Evolutionary conservation across 371 early-diverging fungal species (phyloP).

Genomic region (Parasitella parasitica): DNA sequence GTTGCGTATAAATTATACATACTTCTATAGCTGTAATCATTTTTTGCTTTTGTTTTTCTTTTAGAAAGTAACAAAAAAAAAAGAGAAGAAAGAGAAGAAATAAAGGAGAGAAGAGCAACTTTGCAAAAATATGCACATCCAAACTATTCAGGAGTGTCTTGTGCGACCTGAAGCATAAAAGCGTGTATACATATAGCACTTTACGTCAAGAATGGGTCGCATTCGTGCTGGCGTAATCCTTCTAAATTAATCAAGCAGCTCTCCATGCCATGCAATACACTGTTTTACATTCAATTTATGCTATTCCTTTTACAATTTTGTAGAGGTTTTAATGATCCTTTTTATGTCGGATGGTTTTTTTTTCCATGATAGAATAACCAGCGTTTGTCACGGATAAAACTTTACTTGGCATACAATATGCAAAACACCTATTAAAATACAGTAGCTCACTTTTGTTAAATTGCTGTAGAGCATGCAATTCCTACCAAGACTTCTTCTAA

Average conservation of each 20-base stretch:
- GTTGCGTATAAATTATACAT: neutral
- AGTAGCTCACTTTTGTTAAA: too few relatives aligned
- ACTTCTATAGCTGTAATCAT: neutral
- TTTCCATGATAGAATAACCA: too few relatives aligned
- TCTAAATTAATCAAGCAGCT: neutral
- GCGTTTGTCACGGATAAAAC: too few relatives aligned
- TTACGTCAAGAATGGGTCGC: neutral
- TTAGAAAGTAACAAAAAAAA: neutral
- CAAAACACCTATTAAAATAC: too few relatives aligned
- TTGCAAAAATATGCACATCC: neutral
- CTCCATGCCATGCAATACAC: neutral
- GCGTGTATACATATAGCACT: neutral
- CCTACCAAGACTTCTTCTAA: too few relatives aligned
- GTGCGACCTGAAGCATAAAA: neutral
- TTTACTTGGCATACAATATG: too few relatives aligned
- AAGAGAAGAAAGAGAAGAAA: neutral
- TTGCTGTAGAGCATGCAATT: too few relatives aligned
- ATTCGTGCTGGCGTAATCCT: neutral
- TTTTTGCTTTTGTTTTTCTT: neutral
- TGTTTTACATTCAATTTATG: too few relatives aligned
- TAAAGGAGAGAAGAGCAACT: neutral
- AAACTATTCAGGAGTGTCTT: neutral
- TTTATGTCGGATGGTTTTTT: too few relatives aligned
- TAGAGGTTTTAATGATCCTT: too few relatives aligned
- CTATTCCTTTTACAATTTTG: too few relatives aligned